A percentile compares a stretch with the other conserved stretches of the same genome.
phyloP scores from a whole-genome alignment of 2,329 filamentous ascomycete genomes.

The Hymenoscyphus albidus region DNA sequence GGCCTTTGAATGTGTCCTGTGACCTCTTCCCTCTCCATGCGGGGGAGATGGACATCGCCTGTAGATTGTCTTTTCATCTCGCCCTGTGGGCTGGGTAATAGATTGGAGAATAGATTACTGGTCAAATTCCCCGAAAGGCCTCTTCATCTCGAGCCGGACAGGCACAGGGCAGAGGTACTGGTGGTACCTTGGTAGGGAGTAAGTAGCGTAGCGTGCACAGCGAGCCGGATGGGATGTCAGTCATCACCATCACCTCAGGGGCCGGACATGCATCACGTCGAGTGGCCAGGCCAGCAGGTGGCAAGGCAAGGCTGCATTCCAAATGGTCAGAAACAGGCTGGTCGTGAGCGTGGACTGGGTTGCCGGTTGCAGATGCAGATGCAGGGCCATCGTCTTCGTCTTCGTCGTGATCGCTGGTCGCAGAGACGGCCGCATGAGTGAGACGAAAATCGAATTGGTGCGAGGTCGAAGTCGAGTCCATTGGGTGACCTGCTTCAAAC shows the following conservation, averaged over 20 bases:
- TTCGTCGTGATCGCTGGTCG: not conserved
- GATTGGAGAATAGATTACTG: not conserved
- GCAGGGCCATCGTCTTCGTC: not conserved
- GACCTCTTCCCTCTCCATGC: not conserved
- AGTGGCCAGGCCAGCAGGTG: too few species aligned
- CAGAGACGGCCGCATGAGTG: not conserved
- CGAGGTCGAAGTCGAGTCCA: not conserved
- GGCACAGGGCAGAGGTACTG: not conserved
- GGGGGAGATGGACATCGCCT: not conserved
- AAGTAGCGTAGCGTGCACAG: not conserved
- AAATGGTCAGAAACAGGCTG: not conserved
- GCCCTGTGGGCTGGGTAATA: not conserved
- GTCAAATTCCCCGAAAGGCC: not conserved
- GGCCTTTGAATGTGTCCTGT: not conserved
- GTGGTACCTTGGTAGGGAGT: too few species aligned
- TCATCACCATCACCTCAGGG: not conserved
- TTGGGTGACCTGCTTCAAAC: not conserved
- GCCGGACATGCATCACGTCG: not conserved
- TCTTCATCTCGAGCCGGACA: not conserved
- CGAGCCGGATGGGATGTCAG: not conserved
- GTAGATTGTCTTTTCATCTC: not conserved
- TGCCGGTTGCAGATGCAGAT: slow-evolving; percentile 1
- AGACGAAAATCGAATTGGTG: not conserved
- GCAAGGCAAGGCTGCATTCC: not conserved
- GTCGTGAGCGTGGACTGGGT: not conserved